Percentiles rank a stretch among this genome's conserved stretches.
Evolutionary conservation across 2,329 filamentous ascomycete genomes (phyloP).

Genomic region (Zymoseptoria tritici): DNA sequence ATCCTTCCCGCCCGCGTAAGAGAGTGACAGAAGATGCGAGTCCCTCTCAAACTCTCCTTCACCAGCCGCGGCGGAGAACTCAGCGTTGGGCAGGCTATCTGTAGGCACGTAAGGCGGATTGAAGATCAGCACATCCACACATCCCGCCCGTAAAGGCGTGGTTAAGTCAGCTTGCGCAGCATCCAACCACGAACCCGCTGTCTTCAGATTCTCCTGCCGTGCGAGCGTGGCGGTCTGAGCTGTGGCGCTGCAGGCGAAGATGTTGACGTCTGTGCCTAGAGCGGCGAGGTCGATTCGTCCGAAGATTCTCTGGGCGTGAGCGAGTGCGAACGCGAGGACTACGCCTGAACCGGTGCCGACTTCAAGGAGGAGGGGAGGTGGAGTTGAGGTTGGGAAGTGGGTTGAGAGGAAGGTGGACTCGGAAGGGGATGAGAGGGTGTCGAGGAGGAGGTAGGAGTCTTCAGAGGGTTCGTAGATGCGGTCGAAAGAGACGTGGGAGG

Average conservation of each 20-base stretch:
- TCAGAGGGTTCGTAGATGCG: conserved; percentile 92
- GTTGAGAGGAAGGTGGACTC: conserved; percentile 62
- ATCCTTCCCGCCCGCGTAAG: conserved; percentile 80
- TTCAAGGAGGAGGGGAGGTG: conserved; percentile 62
- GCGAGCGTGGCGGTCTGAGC: conserved; percentile 56
- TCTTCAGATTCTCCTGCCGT: conserved; percentile 24
- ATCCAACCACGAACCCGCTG: conserved; percentile 51
- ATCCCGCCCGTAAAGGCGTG: conserved; percentile 48
- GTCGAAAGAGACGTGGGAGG: conserved; percentile 81
- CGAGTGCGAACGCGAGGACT: conserved; percentile 79
- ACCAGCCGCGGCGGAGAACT: neutral
- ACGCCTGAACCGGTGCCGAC: conserved; percentile 88
- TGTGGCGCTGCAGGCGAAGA: conserved; percentile 72
- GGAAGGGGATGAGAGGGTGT: conserved; percentile 68
- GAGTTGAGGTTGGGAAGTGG: conserved; percentile 45
- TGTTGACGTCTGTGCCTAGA: conserved; percentile 76
- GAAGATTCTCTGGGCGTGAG: conserved; percentile 66
- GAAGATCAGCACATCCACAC: conserved; percentile 82
- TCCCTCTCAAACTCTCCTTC: conserved; percentile 60
- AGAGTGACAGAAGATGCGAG: conserved; percentile 72
- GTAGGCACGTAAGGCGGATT: conserved; percentile 97
- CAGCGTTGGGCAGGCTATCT: conserved; percentile 28
- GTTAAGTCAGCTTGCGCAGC: conserved; percentile 65
- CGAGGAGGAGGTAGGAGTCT: conserved; percentile 88
- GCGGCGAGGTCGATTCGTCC: conserved; percentile 63